Evolutionary conservation across 2,329 filamentous ascomycete genomes (phyloP).

Genomic region (Thelonectria olida): DNA sequence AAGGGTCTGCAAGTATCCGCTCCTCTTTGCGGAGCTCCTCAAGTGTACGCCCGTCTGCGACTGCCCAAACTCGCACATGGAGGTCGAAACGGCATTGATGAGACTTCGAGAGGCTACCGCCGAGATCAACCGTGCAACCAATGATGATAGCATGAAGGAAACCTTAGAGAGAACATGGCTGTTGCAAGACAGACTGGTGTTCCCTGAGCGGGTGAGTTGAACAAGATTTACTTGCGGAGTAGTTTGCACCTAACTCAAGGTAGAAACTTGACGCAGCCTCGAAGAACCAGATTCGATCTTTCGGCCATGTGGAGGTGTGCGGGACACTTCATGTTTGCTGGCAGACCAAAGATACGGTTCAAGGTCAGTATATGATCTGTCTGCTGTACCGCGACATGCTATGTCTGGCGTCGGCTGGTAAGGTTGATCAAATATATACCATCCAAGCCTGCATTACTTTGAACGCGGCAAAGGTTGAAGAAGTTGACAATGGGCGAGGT

Average conservation of each 20-base stretch:
- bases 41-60: slow-evolving; percentile 86
- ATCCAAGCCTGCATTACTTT: slow-evolving; percentile 80
- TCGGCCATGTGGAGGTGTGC: slow-evolving; percentile 84
- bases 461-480: slow-evolving; percentile 71
- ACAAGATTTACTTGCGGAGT: not conserved
- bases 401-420: slow-evolving; percentile 75
- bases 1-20: slow-evolving; percentile 87
- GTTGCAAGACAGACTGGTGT: slow-evolving; percentile 82
- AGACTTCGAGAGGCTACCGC: slow-evolving; percentile 78
- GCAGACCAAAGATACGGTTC: slow-evolving; percentile 72
- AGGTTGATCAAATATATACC: slow-evolving; percentile 73
- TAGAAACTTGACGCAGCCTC: slow-evolving; percentile 62
- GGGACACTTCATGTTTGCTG: slow-evolving; percentile 87
- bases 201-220: slow-evolving; percentile 72
- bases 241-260: not conserved
- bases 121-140: slow-evolving; percentile 86
- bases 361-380: slow-evolving; percentile 85
- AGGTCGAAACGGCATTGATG: slow-evolving; percentile 77
- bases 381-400: slow-evolving; percentile 85
- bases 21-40: slow-evolving; percentile 85
- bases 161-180: slow-evolving; percentile 84
- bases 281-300: slow-evolving; percentile 75
- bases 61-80: slow-evolving; percentile 83
- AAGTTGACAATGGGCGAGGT: slow-evolving; percentile 80
- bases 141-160: slow-evolving; percentile 74